phyloP scores from a whole-genome alignment of 1,284 basidiomycete genomes.

The Mycosarcoma mackinlayi region DNA sequence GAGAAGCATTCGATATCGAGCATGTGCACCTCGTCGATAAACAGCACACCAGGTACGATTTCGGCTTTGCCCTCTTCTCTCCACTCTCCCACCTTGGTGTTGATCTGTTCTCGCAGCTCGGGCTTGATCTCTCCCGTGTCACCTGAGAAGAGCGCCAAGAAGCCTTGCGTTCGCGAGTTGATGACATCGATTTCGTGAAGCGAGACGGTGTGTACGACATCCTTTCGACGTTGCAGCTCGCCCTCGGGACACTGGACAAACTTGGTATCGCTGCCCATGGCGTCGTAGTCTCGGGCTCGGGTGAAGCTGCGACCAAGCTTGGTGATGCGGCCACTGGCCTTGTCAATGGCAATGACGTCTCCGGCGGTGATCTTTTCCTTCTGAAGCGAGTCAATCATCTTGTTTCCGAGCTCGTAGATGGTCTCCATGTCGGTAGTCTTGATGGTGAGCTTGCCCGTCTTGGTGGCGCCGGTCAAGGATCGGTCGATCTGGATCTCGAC shows the following conservation, averaged over 20 bases:
- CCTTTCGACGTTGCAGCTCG: constrained; percentile 95
- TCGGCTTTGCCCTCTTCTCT: constrained; percentile 98
- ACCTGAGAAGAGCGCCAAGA: constrained; percentile 74
- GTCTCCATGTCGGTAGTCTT: constrained; percentile 99
- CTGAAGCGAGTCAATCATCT: constrained; percentile 97
- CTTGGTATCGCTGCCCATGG: constrained; percentile 90
- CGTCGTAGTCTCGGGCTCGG: constrained; percentile 95
- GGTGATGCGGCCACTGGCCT: constrained; percentile 92
- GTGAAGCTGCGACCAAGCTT: constrained; percentile 97
- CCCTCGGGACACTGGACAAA: constrained; percentile 98
- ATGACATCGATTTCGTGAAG: constrained; percentile 99
- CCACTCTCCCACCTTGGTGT: constrained; percentile 97
- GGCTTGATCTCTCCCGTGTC: constrained; percentile 99
- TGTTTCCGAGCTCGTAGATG: constrained; percentile 96
- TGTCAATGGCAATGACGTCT: constrained; percentile 96
- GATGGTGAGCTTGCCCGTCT: constrained; percentile 96
- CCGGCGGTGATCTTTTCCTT: constrained; percentile 98
- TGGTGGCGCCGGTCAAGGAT: constrained; percentile 94
- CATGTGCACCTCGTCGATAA: constrained; percentile 83
- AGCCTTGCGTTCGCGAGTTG: constrained; percentile 94
- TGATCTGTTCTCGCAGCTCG: constrained; percentile 94
- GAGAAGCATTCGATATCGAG: constrained; percentile 99
- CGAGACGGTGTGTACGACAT: constrained; percentile 95
- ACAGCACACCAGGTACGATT: constrained; percentile 87
- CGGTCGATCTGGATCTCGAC: constrained; percentile 98